Percentiles rank a stretch among this genome's conserved stretches.
These are phyloP conservation scores for Meyerozyma smithsonii DNA, from an alignment of 1,139 yeast species.

Conservation along the genomic window DNA sequence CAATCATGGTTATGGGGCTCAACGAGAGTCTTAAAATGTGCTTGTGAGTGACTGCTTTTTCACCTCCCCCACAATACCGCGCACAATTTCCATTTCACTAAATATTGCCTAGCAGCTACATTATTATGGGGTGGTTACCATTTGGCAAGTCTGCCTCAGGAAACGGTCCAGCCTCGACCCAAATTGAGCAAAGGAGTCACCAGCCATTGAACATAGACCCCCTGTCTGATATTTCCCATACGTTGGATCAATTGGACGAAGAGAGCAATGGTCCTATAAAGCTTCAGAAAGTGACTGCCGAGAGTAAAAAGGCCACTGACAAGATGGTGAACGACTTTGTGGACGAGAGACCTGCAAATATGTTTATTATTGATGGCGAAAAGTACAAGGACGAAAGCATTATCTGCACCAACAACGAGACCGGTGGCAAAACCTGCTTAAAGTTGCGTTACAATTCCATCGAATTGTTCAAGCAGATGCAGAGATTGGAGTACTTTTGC, in stretches of 20 bases:
- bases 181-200: conserved; percentile 36
- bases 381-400: conserved; percentile 34
- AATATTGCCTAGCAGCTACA: background rate
- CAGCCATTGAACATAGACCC: conserved; percentile 20
- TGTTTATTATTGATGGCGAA: conserved; percentile 44
- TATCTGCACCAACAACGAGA: conserved; percentile 36
- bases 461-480: conserved; percentile 44
- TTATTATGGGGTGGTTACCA: conserved; percentile 25
- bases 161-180: conserved; percentile 11
- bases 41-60: conserved; percentile 13
- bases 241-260: conserved; percentile 31
- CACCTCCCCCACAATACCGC: background rate
- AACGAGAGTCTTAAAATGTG: conserved; percentile 30
- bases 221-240: conserved; percentile 32
- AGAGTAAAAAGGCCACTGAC: conserved; percentile 14
- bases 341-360: conserved; percentile 24
- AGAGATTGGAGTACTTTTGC: conserved; percentile 40
- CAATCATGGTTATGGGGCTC: conserved; percentile 27
- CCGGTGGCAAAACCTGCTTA: conserved; percentile 45
- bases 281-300: conserved; percentile 11
- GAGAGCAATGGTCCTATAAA: conserved; percentile 12
- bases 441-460: conserved; percentile 35
- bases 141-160: conserved; percentile 10
- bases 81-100: background rate
- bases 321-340: conserved; percentile 19